These are phyloP conservation scores for Paramecium bursaria DNA, from an alignment of 73 alveolate genomes.

Conservation along the genomic window DNA sequence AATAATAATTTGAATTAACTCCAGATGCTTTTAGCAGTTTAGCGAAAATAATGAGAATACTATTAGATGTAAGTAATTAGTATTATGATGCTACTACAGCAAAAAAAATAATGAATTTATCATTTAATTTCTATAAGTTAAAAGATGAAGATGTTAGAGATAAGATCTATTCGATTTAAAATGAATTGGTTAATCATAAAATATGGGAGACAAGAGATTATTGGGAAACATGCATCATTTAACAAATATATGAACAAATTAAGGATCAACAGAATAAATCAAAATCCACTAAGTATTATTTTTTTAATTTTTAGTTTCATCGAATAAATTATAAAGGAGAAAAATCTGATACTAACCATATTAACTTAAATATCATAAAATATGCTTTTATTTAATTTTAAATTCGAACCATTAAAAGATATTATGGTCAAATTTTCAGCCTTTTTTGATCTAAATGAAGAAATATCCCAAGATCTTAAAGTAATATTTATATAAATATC, in stretches of 20 bases:
- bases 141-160: background rate
- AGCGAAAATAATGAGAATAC: background rate
- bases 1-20: background rate
- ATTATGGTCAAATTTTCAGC: background rate
- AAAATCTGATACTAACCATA: background rate
- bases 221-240: background rate
- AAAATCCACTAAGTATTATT: background rate
- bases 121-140: slow-evolving; percentile 8
- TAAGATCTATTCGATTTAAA: no score
- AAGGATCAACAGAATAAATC: background rate
- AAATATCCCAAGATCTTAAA: slow-evolving; percentile 29
- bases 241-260: background rate
- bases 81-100: slow-evolving; percentile 54
- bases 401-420: slow-evolving; percentile 27
- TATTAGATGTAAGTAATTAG: slow-evolving; percentile 45
- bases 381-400: slow-evolving; percentile 37
- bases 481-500: background rate
- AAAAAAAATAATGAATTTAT: slow-evolving; percentile 22
- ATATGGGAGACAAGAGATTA: background rate
- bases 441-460: slow-evolving; percentile 53
- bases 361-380: background rate
- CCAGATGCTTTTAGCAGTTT: background rate
- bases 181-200: background rate
- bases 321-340: background rate
- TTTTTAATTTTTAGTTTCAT: no score